Percentiles rank a stretch among this genome's conserved stretches.
These are phyloP conservation scores for Panaeolus papilionaceus DNA, from an alignment of 768 basidiomycete genomes.

Conservation along the genomic window DNA sequence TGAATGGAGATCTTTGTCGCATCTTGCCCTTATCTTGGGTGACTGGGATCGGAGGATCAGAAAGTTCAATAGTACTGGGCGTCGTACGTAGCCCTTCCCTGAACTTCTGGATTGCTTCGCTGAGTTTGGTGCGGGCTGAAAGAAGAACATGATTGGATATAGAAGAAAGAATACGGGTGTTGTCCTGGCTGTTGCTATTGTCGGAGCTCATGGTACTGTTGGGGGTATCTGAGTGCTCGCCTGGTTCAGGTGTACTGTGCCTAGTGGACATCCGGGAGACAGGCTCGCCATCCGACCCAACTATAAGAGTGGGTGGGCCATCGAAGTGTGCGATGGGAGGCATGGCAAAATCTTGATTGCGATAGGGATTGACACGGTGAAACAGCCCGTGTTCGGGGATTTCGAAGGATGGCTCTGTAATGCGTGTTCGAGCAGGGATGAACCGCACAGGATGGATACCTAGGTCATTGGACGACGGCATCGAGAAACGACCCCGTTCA, in stretches of 20 bases:
- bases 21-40: not conserved
- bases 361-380: conserved; percentile 24
- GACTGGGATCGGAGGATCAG: not conserved
- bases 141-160: not conserved
- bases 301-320: conserved; percentile 10
- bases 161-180: not conserved
- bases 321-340: conserved; percentile 15
- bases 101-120: conserved; percentile 6
- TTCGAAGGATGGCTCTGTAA: not conserved
- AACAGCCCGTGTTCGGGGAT: conserved; percentile 18
- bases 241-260: not conserved
- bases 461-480: not conserved
- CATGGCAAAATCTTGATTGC: conserved; percentile 6
- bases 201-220: conserved; percentile 1
- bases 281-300: conserved; percentile 2
- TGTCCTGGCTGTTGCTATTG: not conserved
- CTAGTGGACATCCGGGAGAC: not conserved
- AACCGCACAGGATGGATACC: not conserved
- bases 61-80: not conserved
- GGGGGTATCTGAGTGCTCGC: not conserved
- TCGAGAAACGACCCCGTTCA: not conserved
- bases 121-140: not conserved
- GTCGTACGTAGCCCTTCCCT: not conserved
- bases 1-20: not conserved
- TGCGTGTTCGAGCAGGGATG: not conserved